Percentiles rank a stretch among this genome's conserved stretches.
Conservation (phyloP, 768 basidiomycete species). For the Termitomyces eurrhizus region DNA sequence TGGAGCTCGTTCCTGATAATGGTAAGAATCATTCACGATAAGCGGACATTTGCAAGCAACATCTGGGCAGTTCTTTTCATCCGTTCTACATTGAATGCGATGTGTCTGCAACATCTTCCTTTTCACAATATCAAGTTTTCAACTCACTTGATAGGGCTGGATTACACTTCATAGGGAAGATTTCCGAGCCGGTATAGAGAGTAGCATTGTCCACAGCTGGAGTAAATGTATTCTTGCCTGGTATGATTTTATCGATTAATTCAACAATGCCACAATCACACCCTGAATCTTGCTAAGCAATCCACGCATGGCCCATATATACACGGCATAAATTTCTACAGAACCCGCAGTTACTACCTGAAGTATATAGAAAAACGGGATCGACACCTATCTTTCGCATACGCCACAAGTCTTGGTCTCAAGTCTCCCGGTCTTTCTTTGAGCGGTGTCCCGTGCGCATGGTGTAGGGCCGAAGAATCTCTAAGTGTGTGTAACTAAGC, state of each 20-base stretch:
- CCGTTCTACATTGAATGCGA: background rate
- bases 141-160: background rate
- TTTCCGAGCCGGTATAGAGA: background rate
- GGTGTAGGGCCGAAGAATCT: background rate
- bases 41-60: background rate
- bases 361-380: background rate
- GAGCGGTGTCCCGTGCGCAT: background rate
- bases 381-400: background rate
- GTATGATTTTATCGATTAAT: background rate
- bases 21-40: background rate
- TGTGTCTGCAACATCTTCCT: background rate
- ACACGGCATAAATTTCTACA: too few relatives aligned
- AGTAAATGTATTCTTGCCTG: background rate
- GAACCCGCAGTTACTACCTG: background rate
- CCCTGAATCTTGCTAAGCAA: background rate
- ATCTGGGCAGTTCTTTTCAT: background rate
- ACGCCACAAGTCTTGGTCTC: background rate
- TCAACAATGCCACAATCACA: background rate
- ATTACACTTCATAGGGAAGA: too few relatives aligned
- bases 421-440: background rate
- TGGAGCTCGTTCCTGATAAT: background rate
- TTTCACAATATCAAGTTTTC: too few relatives aligned
- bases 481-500: background rate
- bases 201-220: background rate
- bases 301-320: background rate